Evolutionary conservation across 345 rosid species (phyloP).

Genomic region (Eucalyptus cloeziana): DNA sequence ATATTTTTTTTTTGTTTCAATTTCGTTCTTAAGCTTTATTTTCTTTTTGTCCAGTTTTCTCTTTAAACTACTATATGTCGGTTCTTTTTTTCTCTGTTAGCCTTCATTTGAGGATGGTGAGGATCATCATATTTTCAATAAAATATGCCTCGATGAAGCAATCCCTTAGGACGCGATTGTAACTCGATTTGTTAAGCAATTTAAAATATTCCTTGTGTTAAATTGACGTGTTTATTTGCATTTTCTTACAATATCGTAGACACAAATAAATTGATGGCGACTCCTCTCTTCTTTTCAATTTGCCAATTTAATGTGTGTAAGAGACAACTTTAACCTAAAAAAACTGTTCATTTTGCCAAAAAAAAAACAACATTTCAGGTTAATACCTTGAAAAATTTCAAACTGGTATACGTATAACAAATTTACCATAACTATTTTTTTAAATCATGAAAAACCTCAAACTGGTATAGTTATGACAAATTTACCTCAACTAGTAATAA

Average conservation of each 20-base stretch:
- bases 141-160: neutral
- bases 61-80: neutral
- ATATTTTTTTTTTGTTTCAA: neutral
- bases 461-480: no score
- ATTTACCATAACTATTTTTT: no score
- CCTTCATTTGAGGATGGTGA: neutral
- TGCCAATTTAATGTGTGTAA: neutral
- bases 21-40: neutral
- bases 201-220: neutral
- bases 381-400: no score
- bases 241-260: neutral
- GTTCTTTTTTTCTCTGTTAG: neutral
- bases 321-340: neutral
- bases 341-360: no score
- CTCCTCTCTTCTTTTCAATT: neutral
- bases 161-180: neutral
- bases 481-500: no score
- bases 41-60: neutral
- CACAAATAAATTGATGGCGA: neutral
- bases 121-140: neutral
- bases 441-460: no score
- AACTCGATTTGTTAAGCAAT: neutral
- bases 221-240: neutral
- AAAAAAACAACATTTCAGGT: no score
- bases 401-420: no score